These are phyloP conservation scores for Solanum hybrid DNA, from an alignment of 305 asterid species.

Conservation along the genomic window DNA sequence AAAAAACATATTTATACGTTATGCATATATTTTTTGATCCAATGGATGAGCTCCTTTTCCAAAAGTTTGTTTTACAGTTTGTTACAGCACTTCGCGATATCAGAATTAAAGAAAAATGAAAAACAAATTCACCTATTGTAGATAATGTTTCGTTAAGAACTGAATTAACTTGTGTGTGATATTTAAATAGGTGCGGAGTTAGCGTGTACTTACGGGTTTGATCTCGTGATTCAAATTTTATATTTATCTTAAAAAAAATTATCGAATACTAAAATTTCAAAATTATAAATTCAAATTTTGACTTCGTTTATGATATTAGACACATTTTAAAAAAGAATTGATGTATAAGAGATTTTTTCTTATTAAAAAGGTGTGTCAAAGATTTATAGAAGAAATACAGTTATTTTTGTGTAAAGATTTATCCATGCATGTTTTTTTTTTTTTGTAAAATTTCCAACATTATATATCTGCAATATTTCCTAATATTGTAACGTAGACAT, in stretches of 20 bases:
- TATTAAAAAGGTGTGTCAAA: neutral
- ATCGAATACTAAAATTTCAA: neutral
- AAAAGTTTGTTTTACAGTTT: neutral
- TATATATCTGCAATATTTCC: neutral
- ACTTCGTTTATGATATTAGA: neutral
- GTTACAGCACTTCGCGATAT: neutral
- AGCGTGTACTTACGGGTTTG: neutral
- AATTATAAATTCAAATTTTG: neutral
- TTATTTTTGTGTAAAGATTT: too few species aligned
- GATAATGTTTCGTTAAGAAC: neutral
- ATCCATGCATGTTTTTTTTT: neutral
- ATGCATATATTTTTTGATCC: too few species aligned
- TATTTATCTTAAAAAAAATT: too few species aligned
- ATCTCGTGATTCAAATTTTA: neutral
- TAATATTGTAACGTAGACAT: neutral
- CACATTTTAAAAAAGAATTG: neutral
- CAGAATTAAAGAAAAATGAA: neutral
- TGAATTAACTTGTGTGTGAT: neutral
- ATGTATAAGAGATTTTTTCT: neutral
- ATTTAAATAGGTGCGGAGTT: neutral
- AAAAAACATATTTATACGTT: too few species aligned
- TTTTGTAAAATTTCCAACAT: neutral
- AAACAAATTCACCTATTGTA: neutral
- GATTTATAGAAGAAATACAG: neutral
- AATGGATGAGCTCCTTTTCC: too few species aligned